These are phyloP conservation scores for Cladorrhinum samala DNA, from an alignment of 495 filamentous ascomycete species.

Conservation along the genomic window DNA sequence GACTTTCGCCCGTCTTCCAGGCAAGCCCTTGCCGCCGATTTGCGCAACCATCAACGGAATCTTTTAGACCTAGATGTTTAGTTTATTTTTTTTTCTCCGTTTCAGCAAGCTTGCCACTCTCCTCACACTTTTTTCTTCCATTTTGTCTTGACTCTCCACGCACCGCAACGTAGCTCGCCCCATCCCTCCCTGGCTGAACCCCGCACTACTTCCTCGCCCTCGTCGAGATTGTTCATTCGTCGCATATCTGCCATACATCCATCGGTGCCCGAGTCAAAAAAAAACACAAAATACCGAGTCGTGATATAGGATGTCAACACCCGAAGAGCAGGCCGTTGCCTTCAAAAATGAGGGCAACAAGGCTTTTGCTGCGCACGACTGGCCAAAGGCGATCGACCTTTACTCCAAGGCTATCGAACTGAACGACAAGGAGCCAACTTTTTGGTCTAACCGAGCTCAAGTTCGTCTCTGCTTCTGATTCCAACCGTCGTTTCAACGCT, in stretches of 20 bases:
- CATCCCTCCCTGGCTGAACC: too few relatives aligned
- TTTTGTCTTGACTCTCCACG: too few relatives aligned
- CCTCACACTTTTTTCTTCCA: not conserved
- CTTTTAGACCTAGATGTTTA: not conserved
- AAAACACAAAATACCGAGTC: slow-evolving; percentile 10
- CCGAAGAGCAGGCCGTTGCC: slow-evolving; percentile 58
- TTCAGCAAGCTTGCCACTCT: slow-evolving; percentile 7
- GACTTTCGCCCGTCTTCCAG: not conserved
- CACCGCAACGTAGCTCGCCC: too few relatives aligned
- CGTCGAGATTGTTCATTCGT: not conserved
- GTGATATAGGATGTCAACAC: slow-evolving; percentile 24
- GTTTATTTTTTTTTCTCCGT: not conserved
- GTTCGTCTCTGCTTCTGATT: slow-evolving; percentile 42
- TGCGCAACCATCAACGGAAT: slow-evolving; percentile 9
- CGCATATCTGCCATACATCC: not conserved
- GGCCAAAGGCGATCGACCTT: slow-evolving; percentile 73
- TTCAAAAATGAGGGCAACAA: slow-evolving; percentile 93
- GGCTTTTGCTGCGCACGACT: slow-evolving; percentile 83
- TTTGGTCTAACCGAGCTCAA: slow-evolving; percentile 91
- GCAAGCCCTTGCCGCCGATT: slow-evolving; percentile 1
- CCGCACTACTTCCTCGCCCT: not conserved
- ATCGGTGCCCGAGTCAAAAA: slow-evolving; percentile 15
- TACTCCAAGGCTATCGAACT: slow-evolving; percentile 88
- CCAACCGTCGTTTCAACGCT: slow-evolving; percentile 2
- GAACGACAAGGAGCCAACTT: slow-evolving; percentile 77